phyloP scores from a whole-genome alignment of 345 rosid species.

The Noccaea caerulescens region DNA sequence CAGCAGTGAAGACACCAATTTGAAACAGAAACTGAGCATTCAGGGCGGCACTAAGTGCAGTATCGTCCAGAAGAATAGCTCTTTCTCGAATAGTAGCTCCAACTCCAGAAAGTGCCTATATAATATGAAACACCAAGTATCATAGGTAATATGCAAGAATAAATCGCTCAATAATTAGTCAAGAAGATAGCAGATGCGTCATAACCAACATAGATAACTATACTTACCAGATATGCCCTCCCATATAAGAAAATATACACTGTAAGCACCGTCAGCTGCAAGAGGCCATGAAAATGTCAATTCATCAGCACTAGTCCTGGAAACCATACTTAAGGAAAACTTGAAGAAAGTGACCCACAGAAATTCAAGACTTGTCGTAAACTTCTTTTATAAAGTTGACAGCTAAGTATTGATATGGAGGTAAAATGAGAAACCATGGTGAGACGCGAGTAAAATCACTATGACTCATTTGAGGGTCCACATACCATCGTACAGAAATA shows the following conservation, averaged over 20 bases:
- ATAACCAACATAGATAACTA: constrained; percentile 28
- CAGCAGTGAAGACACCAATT: constrained; percentile 92
- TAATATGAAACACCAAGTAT: constrained; percentile 31
- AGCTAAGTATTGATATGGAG: constrained; percentile 6
- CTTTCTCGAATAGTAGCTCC: constrained; percentile 67
- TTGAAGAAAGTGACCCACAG: constrained; percentile 17
- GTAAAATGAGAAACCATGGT: constrained; percentile 24
- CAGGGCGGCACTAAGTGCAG: constrained; percentile 79
- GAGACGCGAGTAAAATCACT: constrained; percentile 6
- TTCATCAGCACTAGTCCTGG: constrained; percentile 25
- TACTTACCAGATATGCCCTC: constrained; percentile 86
- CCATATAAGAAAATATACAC: constrained; percentile 88
- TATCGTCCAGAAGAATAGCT: constrained; percentile 62
- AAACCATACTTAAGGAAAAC: constrained; percentile 26
- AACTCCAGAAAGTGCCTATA: constrained; percentile 93
- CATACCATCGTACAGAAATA: constrained; percentile 95
- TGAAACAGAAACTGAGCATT: constrained; percentile 96
- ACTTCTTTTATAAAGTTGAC: constrained; percentile 2
- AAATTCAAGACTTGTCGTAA: constrained; percentile 3
- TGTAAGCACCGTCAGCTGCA: constrained; percentile 94
- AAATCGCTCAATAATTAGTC: constrained; percentile 10
- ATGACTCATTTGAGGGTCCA: constrained; percentile 21
- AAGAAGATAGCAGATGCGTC: constrained; percentile 20
- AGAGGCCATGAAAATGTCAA: constrained; percentile 36
- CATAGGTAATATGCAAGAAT: constrained; percentile 11